Conservation (phyloP, 768 basidiomycete species). For the Obba rivulosa region DNA sequence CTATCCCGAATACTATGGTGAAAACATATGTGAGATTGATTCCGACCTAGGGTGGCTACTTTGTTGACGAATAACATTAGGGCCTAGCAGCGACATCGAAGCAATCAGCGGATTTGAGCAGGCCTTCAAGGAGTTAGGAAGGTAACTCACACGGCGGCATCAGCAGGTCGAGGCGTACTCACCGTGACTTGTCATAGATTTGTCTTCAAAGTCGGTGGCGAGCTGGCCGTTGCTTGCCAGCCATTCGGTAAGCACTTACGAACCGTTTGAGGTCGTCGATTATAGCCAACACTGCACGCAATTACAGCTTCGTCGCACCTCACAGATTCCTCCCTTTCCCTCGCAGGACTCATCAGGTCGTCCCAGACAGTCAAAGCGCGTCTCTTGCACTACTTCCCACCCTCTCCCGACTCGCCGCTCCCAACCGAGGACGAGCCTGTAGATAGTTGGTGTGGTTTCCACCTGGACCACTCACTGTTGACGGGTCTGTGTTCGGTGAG, state of each 20-base stretch:
- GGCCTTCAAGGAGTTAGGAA: constrained; percentile 83
- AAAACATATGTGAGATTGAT: constrained; percentile 70
- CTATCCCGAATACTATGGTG: constrained; percentile 82
- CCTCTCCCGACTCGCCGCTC: constrained; percentile 33
- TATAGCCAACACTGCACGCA: background rate
- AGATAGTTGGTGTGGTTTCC: constrained; percentile 94
- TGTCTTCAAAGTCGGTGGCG: constrained; percentile 76
- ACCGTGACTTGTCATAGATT: constrained; percentile 38
- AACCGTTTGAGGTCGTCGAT: background rate
- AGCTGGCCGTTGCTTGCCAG: constrained; percentile 85
- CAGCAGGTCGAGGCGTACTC: background rate
- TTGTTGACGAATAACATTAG: constrained; percentile 27
- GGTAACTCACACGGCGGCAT: constrained; percentile 31
- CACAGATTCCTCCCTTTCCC: constrained; percentile 58
- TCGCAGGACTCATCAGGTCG: constrained; percentile 64
- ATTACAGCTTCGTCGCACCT: constrained; percentile 58
- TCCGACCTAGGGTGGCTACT: background rate
- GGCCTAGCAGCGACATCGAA: constrained; percentile 56
- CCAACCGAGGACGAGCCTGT: constrained; percentile 55
- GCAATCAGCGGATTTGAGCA: constrained; percentile 74
- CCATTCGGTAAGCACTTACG: constrained; percentile 60
- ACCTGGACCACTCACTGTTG: constrained; percentile 85
- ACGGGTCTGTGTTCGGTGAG: constrained; percentile 89
- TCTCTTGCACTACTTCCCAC: constrained; percentile 94
- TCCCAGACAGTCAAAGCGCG: constrained; percentile 89